Evolutionary conservation across 208 protist species (phyloP), one percentile per base, ranked within the genome.

Genomic region (Trypanosoma vivax): DNA sequence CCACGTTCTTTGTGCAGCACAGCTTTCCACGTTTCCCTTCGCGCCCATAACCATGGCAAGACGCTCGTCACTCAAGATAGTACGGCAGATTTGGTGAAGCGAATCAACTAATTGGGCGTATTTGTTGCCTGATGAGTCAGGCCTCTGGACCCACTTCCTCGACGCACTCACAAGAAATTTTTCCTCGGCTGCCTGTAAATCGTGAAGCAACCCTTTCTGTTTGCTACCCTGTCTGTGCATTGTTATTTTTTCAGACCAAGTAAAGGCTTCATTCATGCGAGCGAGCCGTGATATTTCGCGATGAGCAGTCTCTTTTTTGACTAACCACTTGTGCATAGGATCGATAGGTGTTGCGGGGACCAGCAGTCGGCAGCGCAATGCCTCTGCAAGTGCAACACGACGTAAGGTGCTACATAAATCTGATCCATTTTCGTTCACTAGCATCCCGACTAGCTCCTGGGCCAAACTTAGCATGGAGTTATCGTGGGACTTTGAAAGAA

Each of bases 301-400:
- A 0, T 28, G 45, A 14, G 79, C 67, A 1, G 83, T 61, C 6
- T 50, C 47, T 34, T 71, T 50, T 39, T 83, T 73, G 24, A 71
- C 70, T 49, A 69, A 50, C 27, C 71, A 70, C 39, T 74, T 70
- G 62, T 76, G 82, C 78, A 90, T 90, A 27, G 78, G 79, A 43
- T 94, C 88, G 40, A 94, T 80, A 2, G 88, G 88, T 9, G 67
- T 81, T 24, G 45, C 60, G 27, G 88, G 88, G 46, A 89, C 53
- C 40, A 94, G 71, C n/a, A 94, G 60, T 9, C 83, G 79, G 62
- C 75, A 91, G 45, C 84, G 79, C 51, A 94, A 55, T 27, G 64
- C 65, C 47, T 73, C 84, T 13, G 86, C 66, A 19, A 91, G 62
- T 45, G 63, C 45, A 18, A 90, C 63, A 31, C 51, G 71, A 2